phyloP scores from a whole-genome alignment of 2,329 filamentous ascomycete species.

The Diplocarpon rosae region DNA sequence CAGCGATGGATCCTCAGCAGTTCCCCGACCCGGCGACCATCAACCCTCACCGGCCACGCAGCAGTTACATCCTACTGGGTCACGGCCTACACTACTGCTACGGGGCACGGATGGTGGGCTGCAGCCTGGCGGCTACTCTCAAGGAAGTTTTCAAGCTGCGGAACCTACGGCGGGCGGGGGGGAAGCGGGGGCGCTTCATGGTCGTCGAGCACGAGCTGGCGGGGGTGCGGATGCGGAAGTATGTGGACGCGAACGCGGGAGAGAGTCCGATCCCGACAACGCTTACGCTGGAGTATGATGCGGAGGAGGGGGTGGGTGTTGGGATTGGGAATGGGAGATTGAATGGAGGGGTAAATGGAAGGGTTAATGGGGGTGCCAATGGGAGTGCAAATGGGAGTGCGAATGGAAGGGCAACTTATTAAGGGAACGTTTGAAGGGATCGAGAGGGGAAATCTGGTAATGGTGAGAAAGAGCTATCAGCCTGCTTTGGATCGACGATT shows the following conservation, averaged over 20 bases:
- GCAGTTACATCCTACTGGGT: constrained; percentile 31
- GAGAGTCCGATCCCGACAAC: constrained; percentile 36
- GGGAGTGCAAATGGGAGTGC: no score
- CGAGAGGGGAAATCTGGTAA: no score
- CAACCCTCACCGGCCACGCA: constrained; percentile 32
- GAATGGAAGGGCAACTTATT: no score
- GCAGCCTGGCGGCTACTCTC: constrained; percentile 31
- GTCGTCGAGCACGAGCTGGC: constrained; percentile 35
- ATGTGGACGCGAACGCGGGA: constrained; percentile 36
- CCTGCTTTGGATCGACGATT: no score
- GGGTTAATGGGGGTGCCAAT: no score
- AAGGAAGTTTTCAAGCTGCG: constrained; percentile 35
- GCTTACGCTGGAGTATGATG: constrained; percentile 33
- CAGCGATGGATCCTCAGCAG: constrained; percentile 30
- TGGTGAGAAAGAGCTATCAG: no score
- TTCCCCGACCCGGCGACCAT: constrained; percentile 33
- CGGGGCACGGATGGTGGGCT: constrained; percentile 30
- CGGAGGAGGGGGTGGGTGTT: constrained; percentile 7
- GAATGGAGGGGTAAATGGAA: no score
- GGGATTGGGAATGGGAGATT: background rate
- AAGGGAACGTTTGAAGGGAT: no score
- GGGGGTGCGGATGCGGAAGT: constrained; percentile 36
- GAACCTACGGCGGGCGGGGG: constrained; percentile 31
- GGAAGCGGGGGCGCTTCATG: constrained; percentile 31
- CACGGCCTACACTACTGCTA: constrained; percentile 33